These are phyloP conservation scores for Parasarocladium wereldwijsianum DNA, from an alignment of 2,329 filamentous ascomycete genomes.

Conservation along the genomic window DNA sequence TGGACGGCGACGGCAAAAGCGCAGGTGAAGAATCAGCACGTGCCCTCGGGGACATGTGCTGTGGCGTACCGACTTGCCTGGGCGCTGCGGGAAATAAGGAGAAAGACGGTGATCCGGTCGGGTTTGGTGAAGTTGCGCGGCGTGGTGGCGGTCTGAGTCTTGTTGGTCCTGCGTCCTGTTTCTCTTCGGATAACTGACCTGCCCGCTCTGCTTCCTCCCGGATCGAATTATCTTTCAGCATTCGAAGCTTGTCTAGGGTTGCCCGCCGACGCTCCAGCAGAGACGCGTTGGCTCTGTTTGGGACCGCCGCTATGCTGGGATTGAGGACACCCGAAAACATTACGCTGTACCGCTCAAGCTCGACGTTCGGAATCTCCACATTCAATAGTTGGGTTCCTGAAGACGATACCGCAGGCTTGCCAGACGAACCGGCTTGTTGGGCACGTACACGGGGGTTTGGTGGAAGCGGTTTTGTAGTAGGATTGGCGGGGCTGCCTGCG, in stretches of 20 bases:
- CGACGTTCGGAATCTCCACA: constrained; percentile 65
- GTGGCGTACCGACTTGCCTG: constrained; percentile 11
- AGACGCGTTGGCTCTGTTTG: constrained; percentile 9
- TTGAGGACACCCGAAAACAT: constrained; percentile 75
- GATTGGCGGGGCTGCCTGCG: background rate
- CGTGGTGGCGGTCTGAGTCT: constrained; percentile 22
- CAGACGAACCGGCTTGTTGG: background rate
- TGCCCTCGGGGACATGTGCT: constrained; percentile 20
- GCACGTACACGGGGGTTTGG: background rate
- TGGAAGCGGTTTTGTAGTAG: constrained; percentile 1
- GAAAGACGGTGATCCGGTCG: constrained; percentile 24
- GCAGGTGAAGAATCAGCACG: constrained; percentile 43
- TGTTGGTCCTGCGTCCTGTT: too few relatives aligned
- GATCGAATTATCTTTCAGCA: constrained; percentile 29
- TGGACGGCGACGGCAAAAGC: constrained; percentile 27
- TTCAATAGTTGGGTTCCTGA: constrained; percentile 34
- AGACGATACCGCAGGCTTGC: background rate
- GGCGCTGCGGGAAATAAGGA: constrained; percentile 27
- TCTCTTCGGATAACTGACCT: too few relatives aligned
- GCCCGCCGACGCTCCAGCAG: constrained; percentile 44
- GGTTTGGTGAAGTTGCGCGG: constrained; percentile 32
- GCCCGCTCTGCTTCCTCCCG: constrained; percentile 20
- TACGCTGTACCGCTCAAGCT: constrained; percentile 81
- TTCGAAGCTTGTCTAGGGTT: constrained; percentile 41
- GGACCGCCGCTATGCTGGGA: background rate